Evolutionary conservation across 208 protist genomes (phyloP), one percentile per base, ranked within the genome.

Genomic region (Strigomonas galati): DNA sequence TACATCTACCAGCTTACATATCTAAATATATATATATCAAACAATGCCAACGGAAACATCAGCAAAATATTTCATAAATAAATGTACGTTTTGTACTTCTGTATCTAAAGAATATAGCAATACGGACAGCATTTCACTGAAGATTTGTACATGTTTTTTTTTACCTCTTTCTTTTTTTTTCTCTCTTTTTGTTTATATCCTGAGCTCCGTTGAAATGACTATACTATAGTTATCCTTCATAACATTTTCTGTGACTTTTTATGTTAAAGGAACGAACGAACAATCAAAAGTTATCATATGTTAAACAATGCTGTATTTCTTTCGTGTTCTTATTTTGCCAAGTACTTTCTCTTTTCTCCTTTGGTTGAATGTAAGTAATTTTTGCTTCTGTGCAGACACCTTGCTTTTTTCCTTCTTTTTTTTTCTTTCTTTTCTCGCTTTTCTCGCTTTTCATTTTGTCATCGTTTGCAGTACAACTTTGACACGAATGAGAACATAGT

Each of bases 161-260:
- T 69, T 72, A 59, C 63, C 48, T 58, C 15, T 58, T 24, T 59
- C 26, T 52, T 53, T 64, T 53, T 27, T 53, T 52, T 30, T 64
- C 23, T 51, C 23, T 52, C 21, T 53, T 48, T 19, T 52, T 53
- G 27, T 31, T 9, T 23, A 26, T 7, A 24, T 53, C 6, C 5
- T 53, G 10, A 23, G 9, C 6, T 24, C 48, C 21, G 14, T 53
- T 7, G 5, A 24, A 24, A 24, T 21, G n/a, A n/a, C n/a, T n/a
- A n/a, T n/a, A n/a, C n/a, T n/a, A n/a, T n/a, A n/a, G n/a, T n/a
- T n/a, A n/a, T n/a, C n/a, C n/a, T n/a, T n/a, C 2, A 51, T 62
- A 10, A 17, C 30, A 26, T 26, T 49, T n/a, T 28, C 26, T 56
- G 9, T 56, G 19, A 7, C 26, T 17, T 28, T 56, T 56, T 56